Conservation (phyloP, 371 early-diverging fungal species). For the Rhizopus arrhizus region DNA sequence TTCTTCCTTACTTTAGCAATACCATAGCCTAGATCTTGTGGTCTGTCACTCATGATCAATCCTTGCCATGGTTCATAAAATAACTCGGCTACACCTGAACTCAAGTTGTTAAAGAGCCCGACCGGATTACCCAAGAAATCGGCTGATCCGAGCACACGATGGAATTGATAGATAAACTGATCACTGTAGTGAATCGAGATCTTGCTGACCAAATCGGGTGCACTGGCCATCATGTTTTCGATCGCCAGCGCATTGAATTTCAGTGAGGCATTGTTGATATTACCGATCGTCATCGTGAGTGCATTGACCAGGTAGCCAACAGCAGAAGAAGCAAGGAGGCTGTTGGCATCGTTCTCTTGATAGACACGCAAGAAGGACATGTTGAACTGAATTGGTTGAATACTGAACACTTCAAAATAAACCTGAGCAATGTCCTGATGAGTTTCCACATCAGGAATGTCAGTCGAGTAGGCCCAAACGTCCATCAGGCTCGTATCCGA, state of each 20-base stretch:
- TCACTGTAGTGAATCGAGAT: constrained; percentile 87
- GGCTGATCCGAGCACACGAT: constrained; percentile 94
- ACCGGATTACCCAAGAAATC: constrained; percentile 98
- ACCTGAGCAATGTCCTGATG: constrained; percentile 70
- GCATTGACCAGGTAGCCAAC: constrained; percentile 77
- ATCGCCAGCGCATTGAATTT: constrained; percentile 89
- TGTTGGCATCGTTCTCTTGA: constrained; percentile 56
- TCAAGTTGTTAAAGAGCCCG: constrained; percentile 92
- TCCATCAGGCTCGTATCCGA: constrained; percentile 11
- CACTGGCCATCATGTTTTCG: constrained; percentile 84
- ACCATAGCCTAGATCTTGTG: constrained; percentile 94
- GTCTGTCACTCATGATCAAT: constrained; percentile 91
- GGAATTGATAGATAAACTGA: constrained; percentile 87
- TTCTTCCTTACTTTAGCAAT: constrained; percentile 72
- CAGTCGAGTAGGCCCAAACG: constrained; percentile 57
- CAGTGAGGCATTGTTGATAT: constrained; percentile 91
- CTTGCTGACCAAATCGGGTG: constrained; percentile 76
- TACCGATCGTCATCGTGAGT: constrained; percentile 95
- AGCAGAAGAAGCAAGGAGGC: constrained; percentile 36
- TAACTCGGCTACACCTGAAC: constrained; percentile 93
- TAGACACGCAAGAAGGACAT: constrained; percentile 92
- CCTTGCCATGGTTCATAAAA: constrained; percentile 99
- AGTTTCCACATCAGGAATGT: constrained; percentile 74
- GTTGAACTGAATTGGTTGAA: constrained; percentile 94
- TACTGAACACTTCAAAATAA: constrained; percentile 93